Evolutionary conservation across 306 rosid species (phyloP), one percentile per base, ranked within the genome.

Genomic region (Trifolium subterraneum): DNA sequence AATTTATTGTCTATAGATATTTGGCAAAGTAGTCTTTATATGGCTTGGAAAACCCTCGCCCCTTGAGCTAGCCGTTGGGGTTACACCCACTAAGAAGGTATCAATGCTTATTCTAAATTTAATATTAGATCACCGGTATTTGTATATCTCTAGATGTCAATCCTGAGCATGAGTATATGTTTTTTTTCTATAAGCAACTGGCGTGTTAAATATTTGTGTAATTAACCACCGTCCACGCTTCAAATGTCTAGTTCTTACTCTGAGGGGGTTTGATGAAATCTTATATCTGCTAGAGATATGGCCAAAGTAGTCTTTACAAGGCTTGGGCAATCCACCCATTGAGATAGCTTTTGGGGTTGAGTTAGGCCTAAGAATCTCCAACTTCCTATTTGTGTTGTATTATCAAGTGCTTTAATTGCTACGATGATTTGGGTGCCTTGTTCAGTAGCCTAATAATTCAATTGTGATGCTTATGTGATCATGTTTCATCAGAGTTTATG

Each of bases 401-500:
- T 62, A 47, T 84, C 15, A 12, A 47, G 55, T 71, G 39, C 20
- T 80, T 68, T 64, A 65, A 35, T 78, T 75, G 79, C 31, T 72
- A 59, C 35, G 68, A 80, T 82, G 83, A 71, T 74, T 82, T 73
- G 76, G 75, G 62, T 73, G 56, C 48, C 45, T 68, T 18, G 22
- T 71, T 70, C n/a, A 31, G 71, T 77, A 74, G 25, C 41, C 56
- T 67, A 75, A 62, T 81, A 65, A 64, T 74, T 60, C 77, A 56
- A 64, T 47, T 72, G 82, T 72, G 59, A 73, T 84, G 68, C 79
- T 85, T 56, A 72, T 69, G 70, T 51, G 64, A 61, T 81, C 71
- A 47, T 87, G 67, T 83, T 76, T 77, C 78, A 47, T 84, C 92
- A 95, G 99, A 95, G 83, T 95, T 95, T 82, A 95, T 95, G 97